Evolutionary conservation across 768 basidiomycete species (phyloP).

Genomic region (Serendipita sp.): DNA sequence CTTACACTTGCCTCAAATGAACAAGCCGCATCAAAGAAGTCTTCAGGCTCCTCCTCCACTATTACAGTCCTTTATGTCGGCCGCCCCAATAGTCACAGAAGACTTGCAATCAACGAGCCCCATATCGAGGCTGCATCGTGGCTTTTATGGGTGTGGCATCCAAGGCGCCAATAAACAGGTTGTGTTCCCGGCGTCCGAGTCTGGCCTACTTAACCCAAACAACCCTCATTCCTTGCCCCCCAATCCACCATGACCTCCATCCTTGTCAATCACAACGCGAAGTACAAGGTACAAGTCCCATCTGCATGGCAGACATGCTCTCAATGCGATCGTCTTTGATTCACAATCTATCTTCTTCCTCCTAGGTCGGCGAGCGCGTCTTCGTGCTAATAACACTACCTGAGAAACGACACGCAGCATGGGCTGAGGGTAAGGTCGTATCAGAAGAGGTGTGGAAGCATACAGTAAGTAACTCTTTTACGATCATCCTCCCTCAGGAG

Average conservation of each 20-base stretch:
- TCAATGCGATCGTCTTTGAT: background rate
- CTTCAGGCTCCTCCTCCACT: background rate
- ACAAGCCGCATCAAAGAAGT: background rate
- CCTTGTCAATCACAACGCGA: background rate
- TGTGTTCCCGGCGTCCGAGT: background rate
- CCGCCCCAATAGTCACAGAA: background rate
- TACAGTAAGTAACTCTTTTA: background rate
- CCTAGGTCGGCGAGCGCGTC: background rate
- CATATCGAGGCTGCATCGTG: background rate
- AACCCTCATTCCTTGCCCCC: background rate
- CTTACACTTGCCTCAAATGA: slow-evolving; percentile 1
- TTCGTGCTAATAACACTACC: slow-evolving; percentile 3
- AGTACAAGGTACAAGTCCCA: background rate
- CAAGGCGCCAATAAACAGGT: background rate
- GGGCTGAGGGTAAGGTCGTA: background rate
- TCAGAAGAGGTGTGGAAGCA: slow-evolving; percentile 3
- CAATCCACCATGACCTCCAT: background rate
- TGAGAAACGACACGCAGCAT: background rate
- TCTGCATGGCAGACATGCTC: no score
- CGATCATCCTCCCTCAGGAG: background rate
- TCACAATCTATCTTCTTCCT: background rate
- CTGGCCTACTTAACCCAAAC: slow-evolving; percentile 1
- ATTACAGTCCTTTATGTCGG: background rate
- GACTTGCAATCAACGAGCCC: background rate
- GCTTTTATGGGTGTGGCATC: background rate